Evolutionary conservation across 768 basidiomycete species (phyloP), one percentile per base, ranked within the genome.

Genomic region (Galerina sulciceps): DNA sequence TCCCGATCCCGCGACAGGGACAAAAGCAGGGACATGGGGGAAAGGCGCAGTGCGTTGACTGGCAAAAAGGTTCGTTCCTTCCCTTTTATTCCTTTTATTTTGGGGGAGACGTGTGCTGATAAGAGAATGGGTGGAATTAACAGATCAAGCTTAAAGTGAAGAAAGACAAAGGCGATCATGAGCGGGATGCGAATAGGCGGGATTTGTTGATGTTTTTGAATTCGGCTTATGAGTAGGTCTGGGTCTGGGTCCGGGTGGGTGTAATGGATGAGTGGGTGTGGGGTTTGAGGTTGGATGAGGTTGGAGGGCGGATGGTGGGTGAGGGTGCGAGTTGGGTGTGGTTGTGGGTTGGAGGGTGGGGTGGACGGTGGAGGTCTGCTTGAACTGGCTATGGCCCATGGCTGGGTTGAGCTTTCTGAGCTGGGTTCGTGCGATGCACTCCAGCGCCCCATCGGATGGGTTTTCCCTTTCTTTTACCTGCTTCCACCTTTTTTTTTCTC

Each of bases 61-160:
- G 86, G 85, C 0, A 86, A 86, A 65, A 87, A 85, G 82, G 85
- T 82, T 22, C 18, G 51, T 56, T 49, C 20, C 2, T 41, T 57
- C 31, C 15, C 23, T 17, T 10, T 2, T 31, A n/a, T 31, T 40
- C 46, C 45, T 36, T 46, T 11, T 48, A 14, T 51, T 35, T 49
- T 44, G n/a, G n/a, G n/a, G n/a, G n/a, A n/a, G n/a, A n/a, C 1
- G 26, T 31, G 26, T 31, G 26, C 26, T 31, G 26, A 31, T 31
- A 8, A 5, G 26, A 4, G 26, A 31, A 5, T 4, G 15, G 49
- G 36, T 62, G 38, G n/a, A n/a, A n/a, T n/a, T n/a, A n/a, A n/a
- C 43, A 87, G 86, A 87, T 87, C 47, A 87, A 87, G 67, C 68
- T 87, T 41, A 87, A 85, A 68, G 82, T 87, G 11, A 84, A 82